These are phyloP conservation scores for Apiotrichum mycotoxinovorans DNA, from an alignment of 1,284 basidiomycete species.

Conservation along the genomic window DNA sequence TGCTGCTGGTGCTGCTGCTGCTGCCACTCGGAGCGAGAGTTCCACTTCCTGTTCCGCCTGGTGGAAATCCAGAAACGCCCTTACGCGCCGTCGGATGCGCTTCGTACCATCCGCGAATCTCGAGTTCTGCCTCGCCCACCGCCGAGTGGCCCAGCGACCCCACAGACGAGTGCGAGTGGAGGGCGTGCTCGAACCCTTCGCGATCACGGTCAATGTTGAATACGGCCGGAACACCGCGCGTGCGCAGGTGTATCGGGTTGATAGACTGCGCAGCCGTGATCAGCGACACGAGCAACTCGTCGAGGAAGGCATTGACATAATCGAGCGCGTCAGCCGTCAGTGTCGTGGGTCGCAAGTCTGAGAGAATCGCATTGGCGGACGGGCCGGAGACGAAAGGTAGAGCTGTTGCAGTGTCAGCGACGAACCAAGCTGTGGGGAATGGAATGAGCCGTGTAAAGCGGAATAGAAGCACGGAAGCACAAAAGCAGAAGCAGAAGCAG, in stretches of 20 bases:
- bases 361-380: constrained; percentile 82
- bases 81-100: constrained; percentile 38
- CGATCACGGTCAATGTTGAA: constrained; percentile 56
- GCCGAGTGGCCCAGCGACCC: constrained; percentile 75
- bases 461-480: too few relatives aligned
- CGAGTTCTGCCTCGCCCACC: constrained; percentile 85
- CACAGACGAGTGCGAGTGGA: constrained; percentile 21
- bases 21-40: constrained; percentile 17
- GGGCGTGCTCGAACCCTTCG: constrained; percentile 13
- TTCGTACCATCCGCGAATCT: constrained; percentile 74
- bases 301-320: constrained; percentile 77
- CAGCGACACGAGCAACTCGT: constrained; percentile 76
- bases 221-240: constrained; percentile 62
- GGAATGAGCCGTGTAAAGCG: not conserved
- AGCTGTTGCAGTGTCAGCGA: not conserved
- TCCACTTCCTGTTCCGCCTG: constrained; percentile 34
- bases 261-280: constrained; percentile 69
- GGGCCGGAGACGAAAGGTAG: constrained; percentile 59
- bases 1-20: not conserved
- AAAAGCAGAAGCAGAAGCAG: too few relatives aligned
- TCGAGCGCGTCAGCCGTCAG: constrained; percentile 68
- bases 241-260: constrained; percentile 68
- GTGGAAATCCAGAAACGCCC: constrained; percentile 28
- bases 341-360: constrained; percentile 82
- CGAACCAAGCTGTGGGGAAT: too few relatives aligned